Evolutionary conservation across 164 flowering plant species (phyloP).

Genomic region (Berberis thunbergii): DNA sequence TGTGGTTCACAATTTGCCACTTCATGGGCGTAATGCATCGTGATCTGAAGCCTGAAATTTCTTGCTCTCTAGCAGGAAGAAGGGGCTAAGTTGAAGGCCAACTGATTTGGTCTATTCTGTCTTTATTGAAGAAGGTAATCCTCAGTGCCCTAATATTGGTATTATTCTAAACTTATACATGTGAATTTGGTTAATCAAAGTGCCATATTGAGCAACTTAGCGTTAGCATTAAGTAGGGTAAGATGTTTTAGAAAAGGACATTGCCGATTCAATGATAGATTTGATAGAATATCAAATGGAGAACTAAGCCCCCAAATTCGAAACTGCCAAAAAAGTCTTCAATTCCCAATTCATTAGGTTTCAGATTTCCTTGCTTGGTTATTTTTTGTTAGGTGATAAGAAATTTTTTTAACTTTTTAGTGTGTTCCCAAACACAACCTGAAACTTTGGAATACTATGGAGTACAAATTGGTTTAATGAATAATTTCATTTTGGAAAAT

Average conservation of each 20-base stretch:
- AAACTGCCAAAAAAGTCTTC: not conserved
- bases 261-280: too few relatives aligned
- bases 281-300: not conserved
- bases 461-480: not conserved
- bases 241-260: not conserved
- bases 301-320: not conserved
- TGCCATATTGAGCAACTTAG: not conserved
- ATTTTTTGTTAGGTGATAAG: too few relatives aligned
- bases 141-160: not conserved
- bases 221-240: not conserved
- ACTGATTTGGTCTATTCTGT: slow-evolving; percentile 82
- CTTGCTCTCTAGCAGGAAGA: too few relatives aligned
- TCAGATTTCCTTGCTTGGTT: too few relatives aligned
- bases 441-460: too few relatives aligned
- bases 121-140: slow-evolving; percentile 71
- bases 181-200: too few relatives aligned
- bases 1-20: slow-evolving; percentile 62
- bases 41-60: too few relatives aligned
- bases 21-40: too few relatives aligned
- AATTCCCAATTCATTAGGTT: not conserved
- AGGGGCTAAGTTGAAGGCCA: slow-evolving; percentile 57
- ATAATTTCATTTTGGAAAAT: too few relatives aligned
- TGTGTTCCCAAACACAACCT: too few relatives aligned
- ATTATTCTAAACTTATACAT: not conserved
- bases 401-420: too few relatives aligned